Base-by-base conservation (phyloP, 306 rosid genomes). In the Fagus sylvatica region DNA sequence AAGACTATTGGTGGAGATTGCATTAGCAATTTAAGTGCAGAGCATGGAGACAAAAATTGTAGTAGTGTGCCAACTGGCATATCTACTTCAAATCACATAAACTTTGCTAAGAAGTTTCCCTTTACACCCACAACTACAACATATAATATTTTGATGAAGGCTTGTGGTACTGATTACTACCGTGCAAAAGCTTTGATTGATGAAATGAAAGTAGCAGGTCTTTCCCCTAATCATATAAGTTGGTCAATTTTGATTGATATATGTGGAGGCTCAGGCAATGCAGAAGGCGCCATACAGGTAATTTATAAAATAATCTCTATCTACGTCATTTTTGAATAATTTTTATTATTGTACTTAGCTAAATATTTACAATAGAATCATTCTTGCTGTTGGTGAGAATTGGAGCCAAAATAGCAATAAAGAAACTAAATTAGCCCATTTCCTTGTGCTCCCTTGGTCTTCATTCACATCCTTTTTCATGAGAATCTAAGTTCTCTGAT, bases 211-310 rank as follows among this genome's bases (percentile, higher is more conserved):
- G 53, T 40, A 72, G 80, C 80, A 22, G 97, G 97, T 48, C 96
- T 95, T 74, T 79, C 79, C 48, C 98, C 98, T 54, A 92, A 91
- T 85, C 92, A 89, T 49, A 92, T 92, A 83, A 92, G 88, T 79
- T 92, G 98, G 98, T 87, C 97, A 41, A 92, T 88, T 80, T 88
- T 95, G 86, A 89, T 91, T 75, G 93, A 92, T 85, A 83, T 89
- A 71, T 90, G 91, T 7, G 97, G 92, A 85, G 85, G 56, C 74
- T 82, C 96, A 43, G 85, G 84, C 33, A 81, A 90, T 69, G 88
- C 89, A 56, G 91, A 88, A 37, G 97, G 89, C 70, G 93, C 88
- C 73, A 51, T 95, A 57, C 97, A 91, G 97, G 98, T 95, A 84
- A 80, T 19, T 39, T 65, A 74, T 48, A 56, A 57, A 59, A 71